Base-by-base conservation (phyloP, 225 moss, liverwort and hornwort genomes). In the Climacium dendroides region DNA sequence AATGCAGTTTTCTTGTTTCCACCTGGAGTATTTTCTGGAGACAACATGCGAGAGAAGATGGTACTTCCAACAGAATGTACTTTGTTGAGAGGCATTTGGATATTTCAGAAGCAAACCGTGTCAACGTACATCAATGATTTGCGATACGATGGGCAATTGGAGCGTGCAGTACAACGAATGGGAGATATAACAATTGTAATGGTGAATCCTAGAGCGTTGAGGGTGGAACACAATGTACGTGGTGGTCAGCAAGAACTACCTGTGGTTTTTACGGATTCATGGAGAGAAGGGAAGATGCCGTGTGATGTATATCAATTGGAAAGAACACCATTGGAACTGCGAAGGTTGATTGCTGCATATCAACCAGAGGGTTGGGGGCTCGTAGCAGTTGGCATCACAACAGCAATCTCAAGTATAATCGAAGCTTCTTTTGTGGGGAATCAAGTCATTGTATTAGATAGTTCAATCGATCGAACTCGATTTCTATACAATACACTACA, bases 241-340 rank as follows among this genome's bases (percentile, higher is more conserved):
- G 11, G 66, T n/a, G 11, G 66, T 11, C 35, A 1, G 10, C 6
- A 66, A 6, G 1, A 66, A 66, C 6, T 66, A 20, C n/a, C 11
- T 19, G 3, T 66, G 6, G n/a, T 66, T 0, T 66, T 66, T 0
- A 20, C 3, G 1, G 6, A 66, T n/a, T 3, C 1, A 2, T 66
- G 66, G n/a, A 20, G n/a, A 0, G 20, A 14, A 0, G 11, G 11
- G 5, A n/a, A 6, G 6, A n/a, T 19, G n/a, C 22, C 11, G 11
- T 66, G 1, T 11, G 2, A 19, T n/a, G 12, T n/a, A 0, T 11
- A 66, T 66, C 11, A 1, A 12, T 3, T 12, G 1, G 22, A 66
- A 4, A 20, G 4, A n/a, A 66, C 1, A 0, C 66, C n/a, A 1
- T 6, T 1, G 4, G 4, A n/a, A 2, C n/a, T n/a, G 22, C 4